Base-by-base conservation (phyloP, 139 green algal species). In the Tetradesmus lagerheimii region DNA sequence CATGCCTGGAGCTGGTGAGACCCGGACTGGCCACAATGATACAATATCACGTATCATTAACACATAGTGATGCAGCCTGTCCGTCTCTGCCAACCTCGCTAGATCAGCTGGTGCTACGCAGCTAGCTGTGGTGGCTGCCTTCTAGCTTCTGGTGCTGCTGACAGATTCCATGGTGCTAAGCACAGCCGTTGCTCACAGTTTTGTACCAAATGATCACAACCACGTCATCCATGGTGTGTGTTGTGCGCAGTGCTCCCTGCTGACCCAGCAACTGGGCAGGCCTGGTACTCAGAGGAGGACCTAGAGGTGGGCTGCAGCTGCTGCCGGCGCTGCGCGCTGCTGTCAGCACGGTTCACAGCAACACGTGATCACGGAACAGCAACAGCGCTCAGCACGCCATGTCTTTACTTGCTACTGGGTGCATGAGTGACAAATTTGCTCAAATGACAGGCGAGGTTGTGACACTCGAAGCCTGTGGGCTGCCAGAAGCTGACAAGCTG, bases 231-330 rank as follows among this genome's bases (percentile, higher is more conserved):
- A n/a, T 64, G 50, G 50, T n/a, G 57, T 1, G 5, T 71, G 57
- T 23, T 71, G 57, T 71, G 57, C 57, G 57, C 57, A 71, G 57
- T 71, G 23, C 57, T 71, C 23, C 57, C 57, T 25, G 79, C 20
- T 25, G 86, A 90, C 76, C 86, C 86, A 37, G 20, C 34, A 18
- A 86, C 86, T 37, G 43, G 47, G 14, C 35, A 66, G 75, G 45
- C 86, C 23, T 90, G 77, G 76, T 90, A 90, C 86, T 67, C 41
- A 29, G 43, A 78, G 38, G 75, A 67, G 34, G 86, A 90, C 53
- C 15, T 90, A 18, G 5, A 43, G 53, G 78, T 84, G 76, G 15
- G n/a, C n/a, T 5, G 6, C 37, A 82, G 6, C 23, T 76, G 66
- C 66, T 62, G 47, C 47, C 20, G 12, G 50, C 12, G 64, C 64